Evolutionary conservation across 2,329 filamentous ascomycete genomes (phyloP).

Genomic region (Nothopassalora personata): DNA sequence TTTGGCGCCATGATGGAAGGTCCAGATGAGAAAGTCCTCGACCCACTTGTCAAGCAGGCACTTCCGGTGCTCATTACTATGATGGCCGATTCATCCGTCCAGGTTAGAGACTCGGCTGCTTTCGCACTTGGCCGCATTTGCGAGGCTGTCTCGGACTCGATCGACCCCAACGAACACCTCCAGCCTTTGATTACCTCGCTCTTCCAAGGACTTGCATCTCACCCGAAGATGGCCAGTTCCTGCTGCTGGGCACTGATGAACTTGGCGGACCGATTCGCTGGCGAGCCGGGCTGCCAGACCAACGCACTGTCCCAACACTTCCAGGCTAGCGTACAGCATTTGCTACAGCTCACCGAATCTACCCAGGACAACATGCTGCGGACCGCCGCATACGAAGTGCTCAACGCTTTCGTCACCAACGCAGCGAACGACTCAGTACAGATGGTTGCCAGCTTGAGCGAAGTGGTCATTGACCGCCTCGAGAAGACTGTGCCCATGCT

Average conservation of each 20-base stretch:
- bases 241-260: constrained; percentile 99
- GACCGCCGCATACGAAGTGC: constrained; percentile 93
- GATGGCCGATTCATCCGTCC: constrained; percentile 81
- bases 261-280: constrained; percentile 88
- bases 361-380: constrained; percentile 84
- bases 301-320: constrained; percentile 91
- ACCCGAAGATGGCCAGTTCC: constrained; percentile 93
- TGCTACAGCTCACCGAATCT: constrained; percentile 80
- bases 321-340: constrained; percentile 79
- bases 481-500: constrained; percentile 87
- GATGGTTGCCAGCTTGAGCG: constrained; percentile 74
- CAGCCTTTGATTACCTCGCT: constrained; percentile 80
- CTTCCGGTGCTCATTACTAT: constrained; percentile 87
- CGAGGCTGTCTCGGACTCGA: constrained; percentile 84
- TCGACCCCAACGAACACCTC: constrained; percentile 78
- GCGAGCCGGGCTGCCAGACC: constrained; percentile 68
- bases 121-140: constrained; percentile 95
- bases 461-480: constrained; percentile 83
- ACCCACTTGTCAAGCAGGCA: constrained; percentile 93
- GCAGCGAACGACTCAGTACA: constrained; percentile 78
- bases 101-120: constrained; percentile 92
- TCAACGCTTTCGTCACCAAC: constrained; percentile 90
- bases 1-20: constrained; percentile 99
- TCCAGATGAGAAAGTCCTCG: constrained; percentile 84
- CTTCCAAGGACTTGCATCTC: constrained; percentile 83